These are phyloP conservation scores for Dendrobium catenatum DNA, from an alignment of 106 monocot species.

Conservation along the genomic window DNA sequence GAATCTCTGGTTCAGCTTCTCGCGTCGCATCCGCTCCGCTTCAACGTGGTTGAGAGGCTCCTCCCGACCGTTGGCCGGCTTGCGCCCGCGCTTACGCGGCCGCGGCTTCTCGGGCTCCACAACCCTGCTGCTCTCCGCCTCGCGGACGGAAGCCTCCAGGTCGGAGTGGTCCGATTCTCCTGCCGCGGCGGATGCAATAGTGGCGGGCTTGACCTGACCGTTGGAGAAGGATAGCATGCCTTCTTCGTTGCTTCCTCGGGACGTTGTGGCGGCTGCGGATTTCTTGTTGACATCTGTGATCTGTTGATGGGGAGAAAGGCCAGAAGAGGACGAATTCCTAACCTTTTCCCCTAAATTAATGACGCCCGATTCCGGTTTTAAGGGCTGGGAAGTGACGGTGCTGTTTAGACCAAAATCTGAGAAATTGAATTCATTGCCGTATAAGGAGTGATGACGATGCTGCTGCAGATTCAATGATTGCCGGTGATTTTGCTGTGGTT, in stretches of 20 bases:
- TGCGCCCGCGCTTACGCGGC: conserved; percentile 73
- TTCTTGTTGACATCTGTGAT: conserved; percentile 17
- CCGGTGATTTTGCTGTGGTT: conserved; percentile 9
- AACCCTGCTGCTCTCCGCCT: conserved; percentile 53
- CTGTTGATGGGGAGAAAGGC: conserved; percentile 25
- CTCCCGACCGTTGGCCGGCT: conserved; percentile 82
- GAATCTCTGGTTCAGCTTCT: conserved; percentile 96
- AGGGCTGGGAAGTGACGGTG: conserved; percentile 11
- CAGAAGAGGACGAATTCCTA: conserved; percentile 23
- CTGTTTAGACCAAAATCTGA: conserved; percentile 17
- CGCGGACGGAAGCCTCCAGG: conserved; percentile 64
- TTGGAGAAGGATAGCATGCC: conserved; percentile 80
- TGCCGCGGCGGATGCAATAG: conserved; percentile 10
- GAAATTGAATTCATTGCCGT: conserved; percentile 43
- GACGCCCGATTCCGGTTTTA: conserved; percentile 54
- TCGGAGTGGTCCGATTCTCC: conserved; percentile 68
- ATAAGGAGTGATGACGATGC: neutral
- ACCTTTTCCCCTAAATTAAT: conserved; percentile 36
- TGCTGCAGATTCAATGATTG: conserved; percentile 2
- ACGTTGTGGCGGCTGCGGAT: conserved; percentile 37
- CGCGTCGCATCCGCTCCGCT: conserved; percentile 77
- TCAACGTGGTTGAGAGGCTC: conserved; percentile 94
- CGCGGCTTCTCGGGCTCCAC: conserved; percentile 42
- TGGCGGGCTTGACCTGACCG: neutral
- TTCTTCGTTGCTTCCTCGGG: conserved; percentile 47